Percentiles rank a stretch among this genome's conserved stretches.
Evolutionary conservation across 1,139 yeast genomes (phyloP).

Genomic region (Meyerozyma sp.): DNA sequence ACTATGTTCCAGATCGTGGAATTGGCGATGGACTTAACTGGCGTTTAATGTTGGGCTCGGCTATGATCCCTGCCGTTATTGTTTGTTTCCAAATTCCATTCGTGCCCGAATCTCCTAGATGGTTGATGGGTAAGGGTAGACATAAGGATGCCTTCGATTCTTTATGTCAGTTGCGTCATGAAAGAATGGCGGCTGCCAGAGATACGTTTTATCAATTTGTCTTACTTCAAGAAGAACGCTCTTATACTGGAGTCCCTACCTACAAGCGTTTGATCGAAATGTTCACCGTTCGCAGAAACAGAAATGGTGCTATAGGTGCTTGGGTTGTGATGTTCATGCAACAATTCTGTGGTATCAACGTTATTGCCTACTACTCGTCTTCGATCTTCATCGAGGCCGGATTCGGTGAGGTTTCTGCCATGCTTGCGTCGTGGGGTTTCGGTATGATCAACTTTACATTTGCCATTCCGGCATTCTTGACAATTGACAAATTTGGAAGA

Average conservation of each 20-base stretch:
- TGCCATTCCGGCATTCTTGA: constrained; percentile 79
- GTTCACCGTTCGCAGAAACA: constrained; percentile 68
- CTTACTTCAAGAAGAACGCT: constrained; percentile 56
- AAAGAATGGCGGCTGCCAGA: constrained; percentile 21
- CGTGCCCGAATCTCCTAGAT: constrained; percentile 27
- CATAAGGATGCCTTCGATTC: constrained; percentile 19
- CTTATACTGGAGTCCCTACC: constrained; percentile 47
- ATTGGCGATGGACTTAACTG: constrained; percentile 57
- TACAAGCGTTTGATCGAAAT: constrained; percentile 48
- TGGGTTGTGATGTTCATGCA: constrained; percentile 87
- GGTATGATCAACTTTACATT: constrained; percentile 78
- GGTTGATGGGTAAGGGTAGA: constrained; percentile 25
- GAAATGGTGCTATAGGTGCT: constrained; percentile 78
- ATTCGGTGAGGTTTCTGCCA: constrained; percentile 54
- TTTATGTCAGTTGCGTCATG: constrained; percentile 13
- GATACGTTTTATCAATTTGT: constrained; percentile 24
- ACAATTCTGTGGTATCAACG: constrained; percentile 89
- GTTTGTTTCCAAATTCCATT: constrained; percentile 65
- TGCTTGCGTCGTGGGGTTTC: constrained; percentile 81
- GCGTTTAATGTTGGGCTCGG: constrained; percentile 80
- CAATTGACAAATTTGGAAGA: constrained; percentile 79
- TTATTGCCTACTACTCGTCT: constrained; percentile 77
- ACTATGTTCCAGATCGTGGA: constrained; percentile 27
- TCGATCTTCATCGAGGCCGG: constrained; percentile 68
- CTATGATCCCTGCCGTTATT: constrained; percentile 65